phyloP scores from a whole-genome alignment of 805 yeast species.

The Sungouiella blattae region DNA sequence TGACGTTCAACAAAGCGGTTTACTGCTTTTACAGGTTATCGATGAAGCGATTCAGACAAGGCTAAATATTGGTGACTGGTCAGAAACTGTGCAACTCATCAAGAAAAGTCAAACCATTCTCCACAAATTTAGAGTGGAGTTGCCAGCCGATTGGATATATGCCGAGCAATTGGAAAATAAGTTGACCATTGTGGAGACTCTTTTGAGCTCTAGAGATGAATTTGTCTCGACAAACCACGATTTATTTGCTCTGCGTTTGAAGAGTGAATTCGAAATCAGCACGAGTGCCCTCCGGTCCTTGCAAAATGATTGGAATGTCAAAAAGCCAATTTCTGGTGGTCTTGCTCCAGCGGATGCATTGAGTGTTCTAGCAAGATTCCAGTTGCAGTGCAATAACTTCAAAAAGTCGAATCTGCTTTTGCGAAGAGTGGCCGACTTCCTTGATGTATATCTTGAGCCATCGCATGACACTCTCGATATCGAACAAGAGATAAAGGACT shows the following conservation, averaged over 20 bases:
- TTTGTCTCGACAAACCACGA: slow-evolving; percentile 42
- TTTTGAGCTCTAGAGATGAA: slow-evolving; percentile 30
- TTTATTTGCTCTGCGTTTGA: slow-evolving; percentile 39
- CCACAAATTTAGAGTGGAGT: slow-evolving; percentile 41
- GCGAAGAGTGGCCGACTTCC: slow-evolving; percentile 19
- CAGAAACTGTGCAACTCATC: not conserved
- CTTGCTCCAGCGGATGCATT: slow-evolving; percentile 45
- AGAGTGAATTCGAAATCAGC: slow-evolving; percentile 36
- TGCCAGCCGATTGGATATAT: slow-evolving; percentile 54
- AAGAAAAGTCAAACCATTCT: slow-evolving; percentile 34
- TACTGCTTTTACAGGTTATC: not conserved
- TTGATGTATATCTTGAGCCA: slow-evolving; percentile 30
- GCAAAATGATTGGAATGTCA: slow-evolving; percentile 44
- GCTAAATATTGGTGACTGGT: no score
- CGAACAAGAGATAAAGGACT: slow-evolving; percentile 50
- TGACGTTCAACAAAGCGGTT: not conserved
- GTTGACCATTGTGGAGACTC: slow-evolving; percentile 36
- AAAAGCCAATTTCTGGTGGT: slow-evolving; percentile 45
- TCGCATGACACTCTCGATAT: slow-evolving; percentile 27
- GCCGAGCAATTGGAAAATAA: slow-evolving; percentile 61
- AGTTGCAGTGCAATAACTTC: slow-evolving; percentile 23
- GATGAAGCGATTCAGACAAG: not conserved
- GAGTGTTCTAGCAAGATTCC: slow-evolving; percentile 25
- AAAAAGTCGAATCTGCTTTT: slow-evolving; percentile 1
- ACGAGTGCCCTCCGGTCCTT: slow-evolving; percentile 27